Base-by-base conservation (phyloP, 1,284 basidiomycete species). In the Schizopora paradoxa region DNA sequence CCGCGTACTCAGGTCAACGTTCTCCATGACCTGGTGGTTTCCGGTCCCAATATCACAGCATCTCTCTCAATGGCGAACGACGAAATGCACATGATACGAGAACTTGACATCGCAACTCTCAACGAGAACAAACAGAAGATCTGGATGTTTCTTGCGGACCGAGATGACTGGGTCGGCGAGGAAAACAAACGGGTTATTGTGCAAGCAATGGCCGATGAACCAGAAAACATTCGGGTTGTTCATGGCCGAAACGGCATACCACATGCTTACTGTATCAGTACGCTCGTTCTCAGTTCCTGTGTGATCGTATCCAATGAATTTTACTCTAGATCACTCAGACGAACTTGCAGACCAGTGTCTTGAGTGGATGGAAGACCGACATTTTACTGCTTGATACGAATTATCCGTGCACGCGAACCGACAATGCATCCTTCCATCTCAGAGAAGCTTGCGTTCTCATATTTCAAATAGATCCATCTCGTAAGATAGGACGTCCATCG, bases 201-300 rank as follows among this genome's bases (percentile, higher is more conserved):
- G 18, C 52, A 51, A 8, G 58, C 56, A 4, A 61, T 77, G 48
- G 55, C 63, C 22, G 58, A 59, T 5, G 61, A 69, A 8, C 49
- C 52, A 11, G 57, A 58, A 6, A 58, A 61, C 5, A 53, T 61
- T 11, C 68, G 61, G 47, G 57, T 79, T 16, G 64, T 73, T 8
- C 68, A 73, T 52, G 73, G 69, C 0, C 56, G 59, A 8, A 54
- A 58, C 6, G 69, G 66, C 28, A 67, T 82, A 40, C 79, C 75
- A 4, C 82, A 84, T 55, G 73, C 76, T 4, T 84, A 82, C 56
- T 82, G 77, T 53, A 77, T 84, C 39, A 74, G 78, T 82, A 55
- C 53, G 73, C 21, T 11, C 26, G 14, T 11, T 38, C 26, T 23
- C 5, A 37, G 14, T 16, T 42, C 39, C 35, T 22, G 22, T 21